These are phyloP conservation scores for Reutealis trisperma DNA, from an alignment of 345 rosid genomes.

Conservation along the genomic window DNA sequence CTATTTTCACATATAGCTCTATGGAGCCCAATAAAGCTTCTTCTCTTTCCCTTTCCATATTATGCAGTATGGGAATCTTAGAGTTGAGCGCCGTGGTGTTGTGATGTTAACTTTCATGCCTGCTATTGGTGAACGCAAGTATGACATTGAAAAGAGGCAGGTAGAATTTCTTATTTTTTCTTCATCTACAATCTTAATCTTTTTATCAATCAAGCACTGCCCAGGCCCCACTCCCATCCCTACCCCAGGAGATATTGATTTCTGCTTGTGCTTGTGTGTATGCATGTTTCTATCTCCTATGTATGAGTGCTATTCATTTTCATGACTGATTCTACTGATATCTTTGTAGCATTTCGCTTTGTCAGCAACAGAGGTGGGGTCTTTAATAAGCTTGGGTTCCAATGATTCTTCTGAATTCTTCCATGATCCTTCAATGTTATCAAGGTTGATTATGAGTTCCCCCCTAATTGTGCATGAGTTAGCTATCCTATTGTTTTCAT, in stretches of 20 bases:
- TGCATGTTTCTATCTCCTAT: background rate
- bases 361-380: conserved; percentile 89
- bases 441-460: conserved; percentile 48
- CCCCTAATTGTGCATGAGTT: background rate
- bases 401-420: conserved; percentile 74
- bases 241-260: background rate
- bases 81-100: conserved; percentile 68
- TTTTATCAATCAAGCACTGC: background rate
- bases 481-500: background rate
- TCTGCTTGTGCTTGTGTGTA: too few relatives aligned
- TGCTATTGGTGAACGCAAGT: conserved; percentile 84
- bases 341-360: conserved; percentile 73
- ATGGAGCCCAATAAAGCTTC: background rate
- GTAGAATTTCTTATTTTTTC: conserved; percentile 32
- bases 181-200: background rate
- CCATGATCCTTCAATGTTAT: conserved; percentile 88
- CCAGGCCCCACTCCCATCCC: background rate
- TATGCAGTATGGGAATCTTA: conserved; percentile 55
- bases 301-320: background rate
- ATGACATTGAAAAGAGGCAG: conserved; percentile 78
- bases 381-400: conserved; percentile 72
- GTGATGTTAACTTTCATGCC: conserved; percentile 82
- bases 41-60: conserved; percentile 6
- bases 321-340: conserved; percentile 18
- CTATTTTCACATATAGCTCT: background rate